Evolutionary conservation across 306 rosid species (phyloP).

Genomic region (Sphenostylis stenocarpa): DNA sequence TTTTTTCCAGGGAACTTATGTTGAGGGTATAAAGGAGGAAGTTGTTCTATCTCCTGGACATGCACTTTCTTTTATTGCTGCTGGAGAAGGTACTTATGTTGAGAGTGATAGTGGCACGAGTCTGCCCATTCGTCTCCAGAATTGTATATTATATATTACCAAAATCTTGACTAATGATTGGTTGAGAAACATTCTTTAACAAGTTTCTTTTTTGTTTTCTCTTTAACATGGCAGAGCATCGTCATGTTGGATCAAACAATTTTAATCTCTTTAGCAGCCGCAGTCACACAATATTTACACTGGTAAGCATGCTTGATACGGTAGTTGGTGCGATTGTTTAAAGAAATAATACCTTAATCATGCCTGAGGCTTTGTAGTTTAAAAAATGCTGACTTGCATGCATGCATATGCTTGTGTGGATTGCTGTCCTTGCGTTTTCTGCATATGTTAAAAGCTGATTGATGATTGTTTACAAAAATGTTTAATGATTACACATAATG

Average conservation of each 20-base stretch:
- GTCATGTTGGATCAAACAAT: constrained; percentile 99
- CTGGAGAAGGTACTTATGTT: constrained; percentile 85
- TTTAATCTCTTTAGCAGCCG: constrained; percentile 97
- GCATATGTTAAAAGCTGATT: constrained; percentile 6
- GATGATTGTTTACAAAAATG: neutral
- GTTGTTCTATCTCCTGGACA: constrained; percentile 99
- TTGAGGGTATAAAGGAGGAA: constrained; percentile 99
- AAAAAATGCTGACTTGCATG: constrained; percentile 1
- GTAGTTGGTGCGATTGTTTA: neutral
- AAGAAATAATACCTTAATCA: neutral
- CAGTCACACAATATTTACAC: constrained; percentile 97
- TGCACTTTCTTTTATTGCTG: constrained; percentile 97
- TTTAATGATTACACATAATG: neutral
- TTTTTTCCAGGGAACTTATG: constrained; percentile 87
- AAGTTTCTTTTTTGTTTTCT: neutral
- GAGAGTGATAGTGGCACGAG: constrained; percentile 20
- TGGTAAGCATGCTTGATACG: constrained; percentile 59
- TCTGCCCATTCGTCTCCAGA: neutral
- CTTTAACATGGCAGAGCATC: constrained; percentile 77
- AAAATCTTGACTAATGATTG: neutral
- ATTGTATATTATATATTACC: neutral
- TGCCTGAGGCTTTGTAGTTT: constrained; percentile 9
- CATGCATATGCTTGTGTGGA: neutral
- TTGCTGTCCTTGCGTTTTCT: constrained; percentile 22
- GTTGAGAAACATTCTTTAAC: constrained; percentile 4